phyloP scores from a whole-genome alignment of 2,329 filamentous ascomycete species.

The Colletotrichum godetiae region DNA sequence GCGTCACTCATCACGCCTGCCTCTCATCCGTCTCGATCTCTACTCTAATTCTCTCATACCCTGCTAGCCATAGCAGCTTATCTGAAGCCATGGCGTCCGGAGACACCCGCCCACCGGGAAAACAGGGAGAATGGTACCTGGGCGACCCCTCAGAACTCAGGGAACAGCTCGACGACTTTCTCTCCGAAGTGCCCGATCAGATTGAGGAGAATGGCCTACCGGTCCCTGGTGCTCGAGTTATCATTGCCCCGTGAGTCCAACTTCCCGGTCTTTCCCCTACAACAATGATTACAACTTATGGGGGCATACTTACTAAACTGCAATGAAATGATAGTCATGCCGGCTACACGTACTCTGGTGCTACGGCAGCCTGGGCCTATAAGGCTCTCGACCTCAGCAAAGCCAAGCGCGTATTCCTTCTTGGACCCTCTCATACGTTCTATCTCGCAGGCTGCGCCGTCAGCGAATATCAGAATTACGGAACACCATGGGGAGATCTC shows the following conservation, averaged over 20 bases:
- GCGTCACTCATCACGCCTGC: neutral
- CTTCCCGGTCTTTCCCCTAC: too few species aligned
- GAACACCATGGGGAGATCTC: constrained; percentile 80
- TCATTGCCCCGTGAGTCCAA: constrained; percentile 52
- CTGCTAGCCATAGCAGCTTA: neutral
- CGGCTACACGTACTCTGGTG: constrained; percentile 91
- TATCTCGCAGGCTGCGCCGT: constrained; percentile 83
- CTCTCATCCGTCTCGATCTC: neutral
- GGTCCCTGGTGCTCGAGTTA: constrained; percentile 78
- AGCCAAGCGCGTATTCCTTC: constrained; percentile 88
- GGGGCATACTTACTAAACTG: neutral
- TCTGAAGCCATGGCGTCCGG: neutral
- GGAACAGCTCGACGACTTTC: constrained; percentile 77
- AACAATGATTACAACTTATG: too few species aligned
- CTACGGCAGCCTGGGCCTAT: constrained; percentile 95
- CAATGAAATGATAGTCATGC: constrained; percentile 74
- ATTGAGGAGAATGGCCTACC: constrained; percentile 73
- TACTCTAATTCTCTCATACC: neutral
- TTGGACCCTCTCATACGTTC: constrained; percentile 92
- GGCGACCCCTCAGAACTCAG: constrained; percentile 69
- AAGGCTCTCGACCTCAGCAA: constrained; percentile 84
- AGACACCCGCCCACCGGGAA: constrained; percentile 59
- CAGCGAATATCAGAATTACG: constrained; percentile 76
- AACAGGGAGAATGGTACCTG: constrained; percentile 92
- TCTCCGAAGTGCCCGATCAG: constrained; percentile 75